Percentiles rank a stretch among this genome's conserved stretches.
Evolutionary conservation across 441 rosid species (phyloP).

Genomic region (Populus hybrid): DNA sequence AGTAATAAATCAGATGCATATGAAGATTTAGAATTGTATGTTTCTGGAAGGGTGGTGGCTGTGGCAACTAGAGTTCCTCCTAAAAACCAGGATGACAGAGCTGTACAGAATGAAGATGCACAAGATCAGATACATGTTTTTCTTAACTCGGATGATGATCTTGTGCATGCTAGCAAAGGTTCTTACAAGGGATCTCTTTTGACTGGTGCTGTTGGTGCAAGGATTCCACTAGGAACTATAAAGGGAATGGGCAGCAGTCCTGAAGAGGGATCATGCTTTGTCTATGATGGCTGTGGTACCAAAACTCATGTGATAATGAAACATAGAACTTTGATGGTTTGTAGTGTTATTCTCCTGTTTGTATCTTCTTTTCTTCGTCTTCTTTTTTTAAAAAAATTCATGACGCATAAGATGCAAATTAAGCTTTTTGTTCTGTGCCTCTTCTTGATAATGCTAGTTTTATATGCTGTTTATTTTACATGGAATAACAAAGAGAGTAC

Average conservation of each 20-base stretch:
- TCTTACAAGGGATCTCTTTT: slow-evolving; percentile 20
- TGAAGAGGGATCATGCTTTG: slow-evolving; percentile 83
- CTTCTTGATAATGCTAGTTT: neutral
- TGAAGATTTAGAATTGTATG: slow-evolving; percentile 76
- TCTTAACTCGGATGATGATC: slow-evolving; percentile 45
- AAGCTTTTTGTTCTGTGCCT: slow-evolving; percentile 5
- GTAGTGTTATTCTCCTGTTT: slow-evolving; percentile 31
- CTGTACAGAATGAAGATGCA: slow-evolving; percentile 32
- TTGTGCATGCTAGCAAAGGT: slow-evolving; percentile 21
- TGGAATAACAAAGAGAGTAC: neutral
- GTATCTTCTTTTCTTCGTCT: neutral
- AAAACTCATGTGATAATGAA: slow-evolving; percentile 88
- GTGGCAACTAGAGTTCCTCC: slow-evolving; percentile 75
- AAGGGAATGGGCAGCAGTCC: slow-evolving; percentile 68
- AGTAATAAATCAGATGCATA: slow-evolving; percentile 59
- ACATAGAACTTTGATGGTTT: slow-evolving; percentile 90
- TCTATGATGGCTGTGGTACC: slow-evolving; percentile 60
- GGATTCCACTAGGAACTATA: slow-evolving; percentile 65
- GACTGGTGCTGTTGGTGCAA: slow-evolving; percentile 30
- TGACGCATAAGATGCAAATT: slow-evolving; percentile 13
- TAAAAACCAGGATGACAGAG: slow-evolving; percentile 32
- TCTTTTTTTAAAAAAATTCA: neutral
- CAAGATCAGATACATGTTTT: slow-evolving; percentile 72
- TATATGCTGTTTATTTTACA: neutral
- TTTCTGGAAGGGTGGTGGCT: slow-evolving; percentile 76